A percentile compares a stretch with the other conserved stretches of the same genome.
phyloP scores from a whole-genome alignment of 495 filamentous ascomycete genomes.

The Rusavskia elegans region DNA sequence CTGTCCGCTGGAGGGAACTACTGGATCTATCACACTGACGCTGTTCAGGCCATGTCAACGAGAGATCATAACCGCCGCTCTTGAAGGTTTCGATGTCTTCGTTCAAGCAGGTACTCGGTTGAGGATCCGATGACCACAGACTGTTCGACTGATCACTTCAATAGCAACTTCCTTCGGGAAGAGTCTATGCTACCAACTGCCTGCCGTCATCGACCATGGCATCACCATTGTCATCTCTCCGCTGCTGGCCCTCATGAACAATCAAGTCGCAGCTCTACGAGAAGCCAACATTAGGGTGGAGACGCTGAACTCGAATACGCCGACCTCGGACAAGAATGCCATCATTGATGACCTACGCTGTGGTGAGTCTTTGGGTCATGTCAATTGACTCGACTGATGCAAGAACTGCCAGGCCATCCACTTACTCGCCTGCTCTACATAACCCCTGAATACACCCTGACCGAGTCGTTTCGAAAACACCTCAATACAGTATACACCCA shows the following conservation, averaged over 20 bases:
- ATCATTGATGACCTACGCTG: conserved; percentile 70
- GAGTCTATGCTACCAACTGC: conserved; percentile 85
- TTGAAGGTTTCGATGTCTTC: conserved; percentile 82
- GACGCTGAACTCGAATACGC: conserved; percentile 72
- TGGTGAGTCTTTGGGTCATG: conserved; percentile 16
- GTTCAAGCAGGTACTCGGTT: conserved; percentile 45
- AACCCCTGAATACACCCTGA: conserved; percentile 76
- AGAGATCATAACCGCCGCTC: conserved; percentile 67
- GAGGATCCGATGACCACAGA: too few species aligned
- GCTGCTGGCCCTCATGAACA: conserved; percentile 82
- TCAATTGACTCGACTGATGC: neutral
- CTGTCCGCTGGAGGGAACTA: too few species aligned
- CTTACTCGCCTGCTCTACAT: conserved; percentile 76
- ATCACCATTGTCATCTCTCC: conserved; percentile 89
- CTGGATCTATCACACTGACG: neutral
- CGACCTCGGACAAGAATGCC: conserved; percentile 40
- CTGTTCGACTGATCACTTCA: too few species aligned
- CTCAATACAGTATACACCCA: conserved; percentile 63
- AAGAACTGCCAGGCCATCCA: conserved; percentile 43
- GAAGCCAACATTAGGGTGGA: conserved; percentile 61
- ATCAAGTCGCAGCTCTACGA: conserved; percentile 73
- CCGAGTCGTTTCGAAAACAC: conserved; percentile 59
- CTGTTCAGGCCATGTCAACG: conserved; percentile 57
- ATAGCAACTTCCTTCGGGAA: conserved; percentile 87
- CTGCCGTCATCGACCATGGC: conserved; percentile 72